These are phyloP conservation scores for Vigna hirtella DNA, from an alignment of 306 rosid species.

Conservation along the genomic window DNA sequence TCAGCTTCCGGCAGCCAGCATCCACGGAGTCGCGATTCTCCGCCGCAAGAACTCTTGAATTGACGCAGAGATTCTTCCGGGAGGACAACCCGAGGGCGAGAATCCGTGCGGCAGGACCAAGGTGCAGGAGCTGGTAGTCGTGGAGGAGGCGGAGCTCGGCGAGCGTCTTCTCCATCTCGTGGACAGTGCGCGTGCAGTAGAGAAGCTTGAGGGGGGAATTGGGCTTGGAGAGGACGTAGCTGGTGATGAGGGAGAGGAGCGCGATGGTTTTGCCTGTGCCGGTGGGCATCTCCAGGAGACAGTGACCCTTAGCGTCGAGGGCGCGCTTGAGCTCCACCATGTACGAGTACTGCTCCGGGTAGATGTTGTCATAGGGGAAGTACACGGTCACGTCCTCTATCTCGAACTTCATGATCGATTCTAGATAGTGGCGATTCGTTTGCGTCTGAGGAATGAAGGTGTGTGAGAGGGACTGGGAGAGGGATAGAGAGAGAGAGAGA, in stretches of 20 bases:
- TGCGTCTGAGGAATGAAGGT: not conserved
- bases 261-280: constrained; percentile 96
- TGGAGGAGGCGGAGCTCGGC: constrained; percentile 84
- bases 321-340: constrained; percentile 89
- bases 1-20: constrained; percentile 83
- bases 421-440: not conserved
- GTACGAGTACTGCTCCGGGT: constrained; percentile 91
- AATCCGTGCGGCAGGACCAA: constrained; percentile 70
- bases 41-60: constrained; percentile 58
- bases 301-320: constrained; percentile 89
- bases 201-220: constrained; percentile 77
- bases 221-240: constrained; percentile 84
- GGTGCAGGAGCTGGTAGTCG: constrained; percentile 62
- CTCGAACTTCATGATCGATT: constrained; percentile 65
- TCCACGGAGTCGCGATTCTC: constrained; percentile 90
- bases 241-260: constrained; percentile 80
- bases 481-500: not conserved
- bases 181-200: constrained; percentile 96
- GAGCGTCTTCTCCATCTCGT: constrained; percentile 97
- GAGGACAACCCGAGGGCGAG: constrained; percentile 84
- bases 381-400: constrained; percentile 83
- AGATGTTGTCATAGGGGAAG: constrained; percentile 90
- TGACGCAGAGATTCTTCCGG: constrained; percentile 85
- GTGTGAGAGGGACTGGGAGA: not conserved
- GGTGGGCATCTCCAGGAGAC: constrained; percentile 92